Base-by-base conservation (phyloP, 257 asterid species). In the Solanum ossicruentum region DNA sequence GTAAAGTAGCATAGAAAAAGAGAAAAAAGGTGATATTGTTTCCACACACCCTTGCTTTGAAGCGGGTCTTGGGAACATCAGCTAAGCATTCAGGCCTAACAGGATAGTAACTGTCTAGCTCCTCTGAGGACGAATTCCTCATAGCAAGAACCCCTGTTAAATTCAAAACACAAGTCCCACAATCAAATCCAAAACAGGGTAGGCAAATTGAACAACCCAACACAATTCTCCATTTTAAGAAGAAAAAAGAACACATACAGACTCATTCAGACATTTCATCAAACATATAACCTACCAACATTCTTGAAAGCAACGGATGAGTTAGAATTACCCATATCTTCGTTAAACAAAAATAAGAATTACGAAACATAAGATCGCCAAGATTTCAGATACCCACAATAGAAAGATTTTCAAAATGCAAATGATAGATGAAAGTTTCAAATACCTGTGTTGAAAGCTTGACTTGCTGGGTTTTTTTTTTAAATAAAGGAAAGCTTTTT, bases 51-150 rank as follows among this genome's bases (percentile, higher is more conserved):
- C 97, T 88, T 17, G 99, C 93, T 86, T 93, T 96, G 87, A 94
- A 96, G 60, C 97, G 93, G 69, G 95, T 93, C 90, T 91, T 91
- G 75, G 98, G 98, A 65, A 92, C 94, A 86, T 93, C 97, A 61
- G 91, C 98, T 87, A 85, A 93, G 80, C 97, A 94, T 88, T 95
- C 98, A n/a, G 95, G 93, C 83, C 93, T 94, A 84, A 91, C 79
- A 52, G 98, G 98, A 88, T 91, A 96, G 88, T 91, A 96, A 1
- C 94, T 84, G 85, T 92, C 98, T 91, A 96, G 87, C 88, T 96
- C 98, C 90, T 88, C 97, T 12, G 93, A 56, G 49, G 87, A 89
- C 39, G 93, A 47, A 87, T 71, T 86, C 90, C 45, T 80, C 92
- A 86, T 88, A 10, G 32, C 49, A 81, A 83, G 18, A 58, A 73